A percentile compares a stretch with the other conserved stretches of the same genome.
Evolutionary conservation across 2,329 filamentous ascomycete species (phyloP).

Genomic region (Arthrocladium fulminans): DNA sequence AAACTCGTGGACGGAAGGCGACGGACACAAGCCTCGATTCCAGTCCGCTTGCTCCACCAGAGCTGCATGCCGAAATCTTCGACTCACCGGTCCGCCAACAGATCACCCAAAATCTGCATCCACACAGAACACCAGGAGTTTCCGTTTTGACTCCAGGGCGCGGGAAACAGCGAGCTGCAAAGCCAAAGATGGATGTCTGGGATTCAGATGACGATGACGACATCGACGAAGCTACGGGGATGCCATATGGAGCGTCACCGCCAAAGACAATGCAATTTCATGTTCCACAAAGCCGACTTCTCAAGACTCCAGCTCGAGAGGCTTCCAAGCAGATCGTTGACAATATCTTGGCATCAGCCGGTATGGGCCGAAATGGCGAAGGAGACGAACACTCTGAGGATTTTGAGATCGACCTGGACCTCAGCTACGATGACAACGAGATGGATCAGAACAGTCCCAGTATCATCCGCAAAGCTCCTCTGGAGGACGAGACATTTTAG

Average conservation of each 20-base stretch:
- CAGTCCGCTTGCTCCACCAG: conserved; percentile 66
- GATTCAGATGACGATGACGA: conserved; percentile 58
- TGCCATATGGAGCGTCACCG: conserved; percentile 64
- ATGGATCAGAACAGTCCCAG: conserved; percentile 36
- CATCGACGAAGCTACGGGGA: conserved; percentile 49
- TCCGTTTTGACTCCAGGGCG: conserved; percentile 67
- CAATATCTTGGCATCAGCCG: conserved; percentile 39
- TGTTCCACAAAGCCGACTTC: conserved; percentile 40
- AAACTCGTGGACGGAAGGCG: conserved; percentile 24
- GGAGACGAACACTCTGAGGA: conserved; percentile 6
- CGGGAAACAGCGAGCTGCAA: conserved; percentile 23
- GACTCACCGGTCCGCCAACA: conserved; percentile 54
- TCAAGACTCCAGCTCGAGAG: conserved; percentile 44
- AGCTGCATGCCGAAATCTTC: conserved; percentile 78
- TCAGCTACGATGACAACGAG: conserved; percentile 24
- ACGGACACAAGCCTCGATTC: conserved; percentile 42
- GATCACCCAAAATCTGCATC: conserved; percentile 31
- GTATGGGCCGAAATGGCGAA: conserved; percentile 26
- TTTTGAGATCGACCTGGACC: conserved; percentile 8
- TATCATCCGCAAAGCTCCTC: conserved; percentile 33
- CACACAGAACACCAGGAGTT: conserved; percentile 56
- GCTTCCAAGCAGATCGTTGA: conserved; percentile 42
- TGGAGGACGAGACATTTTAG: conserved; percentile 42
- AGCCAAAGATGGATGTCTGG: conserved; percentile 49
- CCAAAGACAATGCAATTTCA: conserved; percentile 62